Evolutionary conservation across 306 rosid genomes (phyloP), one percentile per base, ranked within the genome.

Genomic region (Fragaria ananassa): DNA sequence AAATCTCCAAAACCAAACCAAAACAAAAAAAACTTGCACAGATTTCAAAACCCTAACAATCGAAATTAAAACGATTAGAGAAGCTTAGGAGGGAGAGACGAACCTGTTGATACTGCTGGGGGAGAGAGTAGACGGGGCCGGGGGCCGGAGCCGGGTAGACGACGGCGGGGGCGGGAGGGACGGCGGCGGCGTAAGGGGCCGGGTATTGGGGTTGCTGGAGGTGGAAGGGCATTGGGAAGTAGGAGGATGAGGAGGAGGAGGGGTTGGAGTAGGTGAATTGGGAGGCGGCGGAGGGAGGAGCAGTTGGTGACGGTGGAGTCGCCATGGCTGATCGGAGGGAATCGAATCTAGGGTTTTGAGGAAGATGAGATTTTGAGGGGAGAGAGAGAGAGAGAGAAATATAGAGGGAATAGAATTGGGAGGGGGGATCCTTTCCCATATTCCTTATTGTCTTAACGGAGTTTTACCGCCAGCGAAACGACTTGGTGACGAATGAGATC

Each of bases 51-150:
- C 46, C 44, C 42, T 9, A 58, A 10, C 2, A 58, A 12, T 4
- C 35, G 2, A 1, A 58, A 57, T 2, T 23, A 8, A 7, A 54
- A 6, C 15, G 15, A 60, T 23, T 23, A 23, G 27, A 9, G 9
- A 39, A 29, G 39, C 58, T 21, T 54, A 37, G n/a, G 37, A 31
- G 49, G 13, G 35, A 14, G 77, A 56, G 11, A 56, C 25, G 25
- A 2, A 89, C 94, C 91, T 89, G 97, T 82, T 87, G 92, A 83
- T 88, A 93, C 68, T 89, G 96, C 68, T 89, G 96, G 45, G 93
- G 97, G 19, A 89, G 81, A 44, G 92, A 17, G 85, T 88, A 88
- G 7, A 72, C 81, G 10, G 88, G 81, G 12, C 90, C 81, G 1
- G 90, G 82, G 7, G 88, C 73, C 1, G 86, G 60, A 10, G 80